phyloP scores from a whole-genome alignment of 169 alveolate species.

The Amoebophrya sp. region DNA sequence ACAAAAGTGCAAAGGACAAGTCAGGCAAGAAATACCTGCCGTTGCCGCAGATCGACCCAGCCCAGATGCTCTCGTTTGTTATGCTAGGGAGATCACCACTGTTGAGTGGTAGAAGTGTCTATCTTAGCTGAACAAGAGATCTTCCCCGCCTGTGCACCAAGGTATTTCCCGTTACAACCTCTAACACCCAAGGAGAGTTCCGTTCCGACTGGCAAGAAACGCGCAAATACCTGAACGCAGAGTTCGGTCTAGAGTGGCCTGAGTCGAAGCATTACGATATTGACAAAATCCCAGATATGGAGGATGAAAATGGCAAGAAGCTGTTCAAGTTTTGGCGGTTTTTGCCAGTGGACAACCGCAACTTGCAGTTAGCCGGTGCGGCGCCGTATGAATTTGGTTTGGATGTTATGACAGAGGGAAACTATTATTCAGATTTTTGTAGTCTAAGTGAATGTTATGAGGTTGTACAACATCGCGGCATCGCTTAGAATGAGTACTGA shows the following conservation, averaged over 20 bases:
- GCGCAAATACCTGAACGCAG: neutral
- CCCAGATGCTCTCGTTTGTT: slow-evolving; percentile 12
- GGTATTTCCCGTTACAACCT: too few relatives aligned
- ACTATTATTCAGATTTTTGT: neutral
- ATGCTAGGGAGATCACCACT: too few relatives aligned
- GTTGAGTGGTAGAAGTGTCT: too few relatives aligned
- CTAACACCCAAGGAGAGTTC: slow-evolving; percentile 20
- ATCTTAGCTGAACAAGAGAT: too few relatives aligned
- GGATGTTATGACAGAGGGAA: slow-evolving; percentile 16
- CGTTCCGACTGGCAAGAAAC: neutral
- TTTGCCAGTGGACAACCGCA: neutral
- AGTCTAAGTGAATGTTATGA: neutral
- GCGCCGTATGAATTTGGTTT: neutral
- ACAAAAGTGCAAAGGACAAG: neutral
- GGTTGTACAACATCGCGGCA: neutral
- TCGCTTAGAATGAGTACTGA: neutral
- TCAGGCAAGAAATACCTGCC: neutral
- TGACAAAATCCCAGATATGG: neutral
- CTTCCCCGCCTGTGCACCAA: too few relatives aligned
- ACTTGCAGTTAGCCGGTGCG: neutral
- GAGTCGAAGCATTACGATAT: neutral
- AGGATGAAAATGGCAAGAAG: neutral
- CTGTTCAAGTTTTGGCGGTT: neutral
- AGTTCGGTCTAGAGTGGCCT: neutral
- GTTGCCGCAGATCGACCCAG: slow-evolving; percentile 26